phyloP scores from a whole-genome alignment of 805 yeast genomes.

The Metschnikowia corniflorae region DNA sequence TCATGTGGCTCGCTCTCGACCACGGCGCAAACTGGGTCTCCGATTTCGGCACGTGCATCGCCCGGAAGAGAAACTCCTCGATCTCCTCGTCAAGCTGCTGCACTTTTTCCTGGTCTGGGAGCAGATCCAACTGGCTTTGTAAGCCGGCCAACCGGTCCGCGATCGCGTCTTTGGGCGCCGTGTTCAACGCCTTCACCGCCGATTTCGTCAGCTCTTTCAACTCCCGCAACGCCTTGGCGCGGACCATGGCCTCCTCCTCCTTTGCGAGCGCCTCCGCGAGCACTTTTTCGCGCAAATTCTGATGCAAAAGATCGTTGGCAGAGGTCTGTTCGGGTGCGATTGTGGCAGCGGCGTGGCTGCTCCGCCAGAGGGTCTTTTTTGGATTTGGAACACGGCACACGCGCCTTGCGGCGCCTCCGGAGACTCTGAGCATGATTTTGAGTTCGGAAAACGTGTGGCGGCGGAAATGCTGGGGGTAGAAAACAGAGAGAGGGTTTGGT shows the following conservation, averaged over 20 bases:
- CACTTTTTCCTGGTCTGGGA: slow-evolving; percentile 30
- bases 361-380: neutral
- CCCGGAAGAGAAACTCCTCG: slow-evolving; percentile 33
- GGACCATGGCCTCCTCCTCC: slow-evolving; percentile 39
- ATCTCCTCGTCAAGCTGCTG: slow-evolving; percentile 39
- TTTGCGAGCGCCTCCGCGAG: slow-evolving; percentile 41
- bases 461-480: too few relatives aligned
- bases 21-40: slow-evolving; percentile 35
- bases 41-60: slow-evolving; percentile 30
- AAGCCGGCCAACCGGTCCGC: slow-evolving; percentile 28
- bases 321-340: slow-evolving; percentile 1
- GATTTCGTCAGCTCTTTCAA: slow-evolving; percentile 26
- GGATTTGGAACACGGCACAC: neutral
- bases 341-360: neutral
- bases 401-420: slow-evolving; percentile 1
- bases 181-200: slow-evolving; percentile 31
- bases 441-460: too few relatives aligned
- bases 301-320: slow-evolving; percentile 1
- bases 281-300: slow-evolving; percentile 35
- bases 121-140: slow-evolving; percentile 26
- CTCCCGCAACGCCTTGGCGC: slow-evolving; percentile 33
- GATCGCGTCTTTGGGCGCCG: slow-evolving; percentile 30
- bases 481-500: neutral
- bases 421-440: slow-evolving; percentile 3
- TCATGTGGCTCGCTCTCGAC: slow-evolving; percentile 15